Conservation (phyloP, 768 basidiomycete genomes). For the Tylopilus felleus region DNA sequence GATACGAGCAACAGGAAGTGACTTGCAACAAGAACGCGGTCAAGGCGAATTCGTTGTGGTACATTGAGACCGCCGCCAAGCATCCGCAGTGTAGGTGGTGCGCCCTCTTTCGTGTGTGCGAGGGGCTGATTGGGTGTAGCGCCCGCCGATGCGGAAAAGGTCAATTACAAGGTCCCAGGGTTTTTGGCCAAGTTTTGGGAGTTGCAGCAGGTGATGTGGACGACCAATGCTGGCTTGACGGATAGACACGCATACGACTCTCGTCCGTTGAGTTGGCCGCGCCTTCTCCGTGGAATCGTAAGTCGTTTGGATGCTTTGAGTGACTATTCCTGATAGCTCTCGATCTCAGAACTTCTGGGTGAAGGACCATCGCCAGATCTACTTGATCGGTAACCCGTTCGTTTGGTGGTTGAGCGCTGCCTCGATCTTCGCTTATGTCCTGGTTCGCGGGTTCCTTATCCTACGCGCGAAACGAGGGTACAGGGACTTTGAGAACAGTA, state of each 20-base stretch:
- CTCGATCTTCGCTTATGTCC: slow-evolving; percentile 63
- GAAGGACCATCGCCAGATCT: slow-evolving; percentile 92
- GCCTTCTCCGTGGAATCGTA: slow-evolving; percentile 87
- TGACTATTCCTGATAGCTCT: neutral
- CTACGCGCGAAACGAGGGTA: slow-evolving; percentile 89
- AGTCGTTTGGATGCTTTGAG: slow-evolving; percentile 32
- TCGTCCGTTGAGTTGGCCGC: slow-evolving; percentile 90
- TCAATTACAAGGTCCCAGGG: slow-evolving; percentile 88
- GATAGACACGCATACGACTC: slow-evolving; percentile 96
- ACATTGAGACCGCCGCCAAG: slow-evolving; percentile 71
- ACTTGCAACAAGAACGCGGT: slow-evolving; percentile 99
- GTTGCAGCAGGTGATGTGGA: slow-evolving; percentile 94
- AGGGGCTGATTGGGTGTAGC: slow-evolving; percentile 45
- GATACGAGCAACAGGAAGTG: slow-evolving; percentile 96
- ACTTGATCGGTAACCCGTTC: slow-evolving; percentile 91
- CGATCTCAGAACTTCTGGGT: slow-evolving; percentile 90
- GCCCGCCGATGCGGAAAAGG: slow-evolving; percentile 62
- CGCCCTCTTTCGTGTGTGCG: neutral
- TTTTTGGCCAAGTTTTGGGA: slow-evolving; percentile 92
- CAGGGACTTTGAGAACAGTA: slow-evolving; percentile 90
- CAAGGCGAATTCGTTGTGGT: slow-evolving; percentile 88
- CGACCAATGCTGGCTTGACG: slow-evolving; percentile 91
- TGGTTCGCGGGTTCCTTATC: slow-evolving; percentile 73
- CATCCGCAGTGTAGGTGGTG: slow-evolving; percentile 65
- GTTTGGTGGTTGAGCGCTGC: slow-evolving; percentile 87